phyloP scores from a whole-genome alignment of 2,329 filamentous ascomycete species.

The Chrysoporthe cubensis region DNA sequence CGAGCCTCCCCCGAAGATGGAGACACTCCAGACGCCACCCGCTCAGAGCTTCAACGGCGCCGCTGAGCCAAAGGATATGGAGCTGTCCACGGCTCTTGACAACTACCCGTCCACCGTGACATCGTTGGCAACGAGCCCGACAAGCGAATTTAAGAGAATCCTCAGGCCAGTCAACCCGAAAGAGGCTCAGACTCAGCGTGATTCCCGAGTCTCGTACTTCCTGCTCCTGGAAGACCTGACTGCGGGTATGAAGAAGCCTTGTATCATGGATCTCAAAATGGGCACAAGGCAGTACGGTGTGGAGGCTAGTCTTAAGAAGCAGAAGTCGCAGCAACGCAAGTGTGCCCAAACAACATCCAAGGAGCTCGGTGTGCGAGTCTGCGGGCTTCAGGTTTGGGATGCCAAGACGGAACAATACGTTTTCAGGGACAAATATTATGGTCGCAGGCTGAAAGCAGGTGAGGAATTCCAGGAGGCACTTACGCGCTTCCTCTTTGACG shows the following conservation, averaged over 20 bases:
- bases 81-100: constrained; percentile 33
- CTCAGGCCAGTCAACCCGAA: constrained; percentile 74
- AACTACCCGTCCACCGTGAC: constrained; percentile 40
- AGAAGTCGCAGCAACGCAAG: constrained; percentile 89
- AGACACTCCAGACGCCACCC: constrained; percentile 18
- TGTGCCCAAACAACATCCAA: constrained; percentile 90
- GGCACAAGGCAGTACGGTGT: constrained; percentile 96
- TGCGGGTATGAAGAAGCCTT: constrained; percentile 93
- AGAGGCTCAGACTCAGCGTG: constrained; percentile 68
- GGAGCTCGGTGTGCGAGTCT: constrained; percentile 89
- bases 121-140: constrained; percentile 44
- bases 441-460: constrained; percentile 84
- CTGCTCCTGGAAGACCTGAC: constrained; percentile 92
- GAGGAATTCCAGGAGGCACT: constrained; percentile 87
- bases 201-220: constrained; percentile 84
- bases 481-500: constrained; percentile 89
- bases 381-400: constrained; percentile 96
- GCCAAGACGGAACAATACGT: constrained; percentile 79
- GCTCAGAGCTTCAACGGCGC: constrained; percentile 22
- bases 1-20: constrained; percentile 23
- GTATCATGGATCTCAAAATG: constrained; percentile 98
- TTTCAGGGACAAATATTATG: constrained; percentile 99
- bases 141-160: constrained; percentile 47
- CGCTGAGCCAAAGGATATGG: constrained; percentile 25
- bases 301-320: constrained; percentile 89